These are phyloP conservation scores for Fraxinus americana DNA, from an alignment of 257 asterid species.

Conservation along the genomic window DNA sequence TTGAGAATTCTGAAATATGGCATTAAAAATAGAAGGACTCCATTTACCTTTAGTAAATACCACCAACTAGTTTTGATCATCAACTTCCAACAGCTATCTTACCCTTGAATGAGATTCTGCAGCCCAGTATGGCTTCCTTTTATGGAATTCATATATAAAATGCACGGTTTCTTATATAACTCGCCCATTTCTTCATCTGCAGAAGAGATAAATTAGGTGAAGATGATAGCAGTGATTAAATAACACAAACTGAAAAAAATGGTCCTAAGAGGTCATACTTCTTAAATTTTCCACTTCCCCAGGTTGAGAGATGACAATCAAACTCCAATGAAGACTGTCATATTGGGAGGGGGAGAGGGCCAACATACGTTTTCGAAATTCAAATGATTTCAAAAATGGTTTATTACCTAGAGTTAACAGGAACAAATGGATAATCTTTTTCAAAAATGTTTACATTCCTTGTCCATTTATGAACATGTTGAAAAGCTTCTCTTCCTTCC, in stretches of 20 bases:
- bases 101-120: conserved; percentile 69
- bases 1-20: conserved; percentile 9
- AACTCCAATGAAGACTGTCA: conserved; percentile 95
- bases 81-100: conserved; percentile 28
- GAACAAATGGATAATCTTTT: conserved; percentile 79
- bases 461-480: conserved; percentile 84
- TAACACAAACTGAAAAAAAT: conserved; percentile 15
- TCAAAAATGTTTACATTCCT: conserved; percentile 67
- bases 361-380: conserved; percentile 19
- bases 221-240: conserved; percentile 19
- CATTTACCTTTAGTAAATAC: conserved; percentile 7
- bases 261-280: conserved; percentile 44
- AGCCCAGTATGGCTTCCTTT: conserved; percentile 75
- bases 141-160: conserved; percentile 89
- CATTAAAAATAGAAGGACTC: neutral
- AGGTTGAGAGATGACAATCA: conserved; percentile 85
- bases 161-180: conserved; percentile 58
- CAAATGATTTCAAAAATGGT: conserved; percentile 22
- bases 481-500: conserved; percentile 67
- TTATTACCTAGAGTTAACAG: conserved; percentile 85
- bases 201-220: conserved; percentile 31
- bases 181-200: conserved; percentile 51
- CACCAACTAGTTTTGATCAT: conserved; percentile 15
- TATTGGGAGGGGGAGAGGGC: conserved; percentile 2
- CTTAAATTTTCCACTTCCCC: conserved; percentile 59